Evolutionary conservation across 805 yeast species (phyloP).

Genomic region (Starmerella bombi): DNA sequence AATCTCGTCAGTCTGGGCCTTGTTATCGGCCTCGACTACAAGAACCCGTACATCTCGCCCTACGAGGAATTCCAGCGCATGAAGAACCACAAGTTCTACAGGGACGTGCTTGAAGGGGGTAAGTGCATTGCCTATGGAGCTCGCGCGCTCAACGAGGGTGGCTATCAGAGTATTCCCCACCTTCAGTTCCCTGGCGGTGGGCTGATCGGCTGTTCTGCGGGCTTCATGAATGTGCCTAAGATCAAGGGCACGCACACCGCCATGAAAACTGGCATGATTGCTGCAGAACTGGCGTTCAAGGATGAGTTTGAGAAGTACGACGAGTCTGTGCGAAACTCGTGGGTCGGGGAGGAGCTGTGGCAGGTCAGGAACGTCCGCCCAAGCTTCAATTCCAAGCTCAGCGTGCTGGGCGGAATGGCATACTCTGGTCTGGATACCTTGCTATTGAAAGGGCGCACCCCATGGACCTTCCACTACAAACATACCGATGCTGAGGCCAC

Average conservation of each 20-base stretch:
- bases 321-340: conserved; percentile 52
- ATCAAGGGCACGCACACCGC: conserved; percentile 98
- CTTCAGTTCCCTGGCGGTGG: conserved; percentile 93
- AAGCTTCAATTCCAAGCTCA: conserved; percentile 65
- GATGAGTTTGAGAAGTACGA: conserved; percentile 46
- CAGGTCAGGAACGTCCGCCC: conserved; percentile 88
- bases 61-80: conserved; percentile 89
- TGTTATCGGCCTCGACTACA: conserved; percentile 90
- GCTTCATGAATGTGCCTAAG: conserved; percentile 93
- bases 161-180: conserved; percentile 82
- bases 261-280: conserved; percentile 87
- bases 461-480: conserved; percentile 71
- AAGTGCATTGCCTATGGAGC: conserved; percentile 91
- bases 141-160: conserved; percentile 94
- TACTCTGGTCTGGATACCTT: conserved; percentile 77
- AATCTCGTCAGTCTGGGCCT: conserved; percentile 82
- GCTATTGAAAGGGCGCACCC: conserved; percentile 63
- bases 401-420: conserved; percentile 65
- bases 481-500: conserved; percentile 62
- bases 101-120: conserved; percentile 66
- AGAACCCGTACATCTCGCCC: conserved; percentile 90
- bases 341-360: conserved; percentile 75
- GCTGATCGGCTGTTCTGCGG: conserved; percentile 89
- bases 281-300: conserved; percentile 60
- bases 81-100: conserved; percentile 83